Conservation (phyloP, 257 asterid genomes). For the Mitragyna speciosa region DNA sequence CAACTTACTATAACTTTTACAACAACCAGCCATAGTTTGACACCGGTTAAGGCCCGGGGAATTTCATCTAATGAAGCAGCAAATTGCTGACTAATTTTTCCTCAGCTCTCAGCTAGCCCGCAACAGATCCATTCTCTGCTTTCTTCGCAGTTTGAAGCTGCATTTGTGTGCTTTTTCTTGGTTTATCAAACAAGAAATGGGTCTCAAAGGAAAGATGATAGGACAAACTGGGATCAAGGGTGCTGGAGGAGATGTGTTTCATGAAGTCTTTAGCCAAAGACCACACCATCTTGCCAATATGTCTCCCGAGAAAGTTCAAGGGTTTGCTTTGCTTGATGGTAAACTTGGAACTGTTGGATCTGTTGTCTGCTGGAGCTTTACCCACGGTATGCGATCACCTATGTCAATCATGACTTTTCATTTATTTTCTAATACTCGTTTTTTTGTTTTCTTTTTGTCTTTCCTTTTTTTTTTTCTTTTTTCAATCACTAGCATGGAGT, state of each 20-base stretch:
- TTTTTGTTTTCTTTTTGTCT: background rate
- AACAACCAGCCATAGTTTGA: no score
- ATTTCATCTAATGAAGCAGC: no score
- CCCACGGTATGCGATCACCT: conserved; percentile 10
- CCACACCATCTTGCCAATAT: conserved; percentile 23
- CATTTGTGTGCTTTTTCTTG: background rate
- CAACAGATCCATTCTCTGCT: no score
- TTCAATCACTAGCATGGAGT: no score
- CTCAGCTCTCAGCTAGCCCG: no score
- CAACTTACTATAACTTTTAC: no score
- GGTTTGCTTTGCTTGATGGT: conserved; percentile 21
- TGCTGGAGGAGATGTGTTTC: conserved; percentile 27
- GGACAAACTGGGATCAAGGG: conserved; percentile 24
- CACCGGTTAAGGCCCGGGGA: no score
- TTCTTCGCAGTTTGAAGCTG: no score
- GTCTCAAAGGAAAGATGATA: conserved; percentile 21
- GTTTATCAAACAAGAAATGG: background rate
- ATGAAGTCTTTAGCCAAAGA: conserved; percentile 20
- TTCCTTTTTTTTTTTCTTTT: no score
- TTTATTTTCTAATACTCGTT: background rate
- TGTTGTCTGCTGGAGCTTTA: conserved; percentile 16
- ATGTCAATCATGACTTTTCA: background rate
- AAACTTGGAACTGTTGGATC: conserved; percentile 16
- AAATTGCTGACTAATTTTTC: no score
- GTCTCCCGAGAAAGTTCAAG: conserved; percentile 15